Conservation (phyloP, 352 stramenopile species). For the Globisporangium mamillatum region DNA sequence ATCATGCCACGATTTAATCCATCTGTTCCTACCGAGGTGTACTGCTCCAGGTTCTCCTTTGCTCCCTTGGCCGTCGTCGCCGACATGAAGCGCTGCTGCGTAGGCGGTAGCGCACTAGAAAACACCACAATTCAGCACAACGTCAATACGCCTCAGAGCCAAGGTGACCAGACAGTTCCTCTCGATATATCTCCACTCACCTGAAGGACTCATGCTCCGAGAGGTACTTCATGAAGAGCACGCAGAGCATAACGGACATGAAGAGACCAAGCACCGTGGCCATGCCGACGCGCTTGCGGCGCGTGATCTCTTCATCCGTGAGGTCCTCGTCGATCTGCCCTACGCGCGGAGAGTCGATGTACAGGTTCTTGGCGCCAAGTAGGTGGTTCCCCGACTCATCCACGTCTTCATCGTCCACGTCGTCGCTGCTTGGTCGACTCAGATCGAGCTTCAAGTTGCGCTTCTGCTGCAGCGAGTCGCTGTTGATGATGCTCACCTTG, state of each 20-base stretch:
- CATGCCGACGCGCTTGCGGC: conserved; percentile 55
- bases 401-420: conserved; percentile 26
- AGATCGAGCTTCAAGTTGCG: conserved; percentile 29
- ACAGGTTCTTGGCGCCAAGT: conserved; percentile 48
- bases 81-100: conserved; percentile 76
- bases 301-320: conserved; percentile 47
- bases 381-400: conserved; percentile 46
- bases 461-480: conserved; percentile 42
- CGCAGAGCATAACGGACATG: conserved; percentile 58
- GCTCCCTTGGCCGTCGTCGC: conserved; percentile 62
- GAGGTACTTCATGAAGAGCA: conserved; percentile 60
- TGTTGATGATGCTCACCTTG: conserved; percentile 49
- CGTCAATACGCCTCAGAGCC: background rate
- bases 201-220: conserved; percentile 70
- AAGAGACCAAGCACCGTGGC: conserved; percentile 54
- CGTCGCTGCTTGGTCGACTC: conserved; percentile 19
- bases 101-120: conserved; percentile 57
- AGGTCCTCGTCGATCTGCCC: conserved; percentile 37
- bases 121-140: background rate
- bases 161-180: background rate
- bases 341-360: conserved; percentile 66
- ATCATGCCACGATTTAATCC: background rate
- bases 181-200: conserved; percentile 20
- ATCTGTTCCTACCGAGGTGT: conserved; percentile 39
- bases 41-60: conserved; percentile 71